Conservation (phyloP, 2,329 filamentous ascomycete genomes). For the Xylariaceae sp. region DNA sequence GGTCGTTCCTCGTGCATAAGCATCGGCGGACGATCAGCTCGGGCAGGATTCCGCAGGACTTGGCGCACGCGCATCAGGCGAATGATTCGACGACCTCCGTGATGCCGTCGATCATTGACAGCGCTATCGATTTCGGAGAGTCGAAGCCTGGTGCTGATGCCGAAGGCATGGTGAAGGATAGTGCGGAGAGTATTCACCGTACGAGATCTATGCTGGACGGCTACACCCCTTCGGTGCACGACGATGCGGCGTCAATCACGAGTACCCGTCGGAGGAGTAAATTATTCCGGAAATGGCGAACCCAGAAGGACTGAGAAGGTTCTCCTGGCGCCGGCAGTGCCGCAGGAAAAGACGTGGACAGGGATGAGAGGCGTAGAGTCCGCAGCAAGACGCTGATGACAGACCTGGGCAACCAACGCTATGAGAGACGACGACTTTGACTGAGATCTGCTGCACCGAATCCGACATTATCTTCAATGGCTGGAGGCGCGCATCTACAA, state of each 20-base stretch:
- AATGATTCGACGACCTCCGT: slow-evolving; percentile 8
- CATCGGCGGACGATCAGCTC: slow-evolving; percentile 43
- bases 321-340: no score
- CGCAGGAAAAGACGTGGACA: no score
- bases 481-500: no score
- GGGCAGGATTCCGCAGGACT: slow-evolving; percentile 37
- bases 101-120: slow-evolving; percentile 17
- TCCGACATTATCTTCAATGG: no score
- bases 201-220: slow-evolving; percentile 7
- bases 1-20: slow-evolving; percentile 41
- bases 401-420: neutral
- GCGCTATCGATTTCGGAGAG: slow-evolving; percentile 15
- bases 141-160: slow-evolving; percentile 6
- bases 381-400: neutral
- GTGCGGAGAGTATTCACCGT: slow-evolving; percentile 33
- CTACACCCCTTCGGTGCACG: slow-evolving; percentile 3
- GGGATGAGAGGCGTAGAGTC: neutral
- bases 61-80: slow-evolving; percentile 30
- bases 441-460: no score
- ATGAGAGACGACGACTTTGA: no score
- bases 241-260: slow-evolving; percentile 8
- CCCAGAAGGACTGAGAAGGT: slow-evolving; percentile 6
- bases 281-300: slow-evolving; percentile 22
- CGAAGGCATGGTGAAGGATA: slow-evolving; percentile 30
- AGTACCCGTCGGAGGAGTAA: slow-evolving; percentile 13